A percentile compares a stretch with the other conserved stretches of the same genome.
Evolutionary conservation across 768 basidiomycete species (phyloP).

Genomic region (Crucibulum laeve): DNA sequence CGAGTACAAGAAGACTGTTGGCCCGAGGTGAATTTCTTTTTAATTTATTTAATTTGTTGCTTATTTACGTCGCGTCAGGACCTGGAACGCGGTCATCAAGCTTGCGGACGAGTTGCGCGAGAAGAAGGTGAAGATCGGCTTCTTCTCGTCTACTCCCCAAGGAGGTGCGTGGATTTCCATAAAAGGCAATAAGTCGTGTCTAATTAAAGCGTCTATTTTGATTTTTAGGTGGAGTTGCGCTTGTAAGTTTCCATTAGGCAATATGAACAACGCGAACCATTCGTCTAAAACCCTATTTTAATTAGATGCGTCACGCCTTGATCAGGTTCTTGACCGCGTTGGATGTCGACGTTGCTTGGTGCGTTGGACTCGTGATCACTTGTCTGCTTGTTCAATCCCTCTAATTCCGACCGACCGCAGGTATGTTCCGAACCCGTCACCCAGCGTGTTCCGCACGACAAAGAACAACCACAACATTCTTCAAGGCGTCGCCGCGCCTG

Average conservation of each 20-base stretch:
- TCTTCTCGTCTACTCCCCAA: slow-evolving; percentile 95
- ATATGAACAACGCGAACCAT: slow-evolving; percentile 7
- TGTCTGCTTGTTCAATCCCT: slow-evolving; percentile 9
- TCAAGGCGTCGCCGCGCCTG: slow-evolving; percentile 84
- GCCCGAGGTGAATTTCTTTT: slow-evolving; percentile 37
- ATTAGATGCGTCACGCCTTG: slow-evolving; percentile 88
- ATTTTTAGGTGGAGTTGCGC: slow-evolving; percentile 80
- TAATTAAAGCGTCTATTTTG: slow-evolving; percentile 12
- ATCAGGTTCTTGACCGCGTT: slow-evolving; percentile 78
- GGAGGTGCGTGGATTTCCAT: slow-evolving; percentile 52
- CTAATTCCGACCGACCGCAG: slow-evolving; percentile 24
- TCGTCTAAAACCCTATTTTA: slow-evolving; percentile 15
- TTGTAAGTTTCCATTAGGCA: slow-evolving; percentile 48
- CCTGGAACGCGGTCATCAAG: slow-evolving; percentile 80
- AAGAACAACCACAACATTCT: slow-evolving; percentile 96
- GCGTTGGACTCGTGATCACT: slow-evolving; percentile 24
- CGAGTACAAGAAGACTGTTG: slow-evolving; percentile 71
- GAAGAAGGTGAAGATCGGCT: slow-evolving; percentile 85
- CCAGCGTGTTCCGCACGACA: slow-evolving; percentile 87
- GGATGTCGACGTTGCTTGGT: slow-evolving; percentile 85
- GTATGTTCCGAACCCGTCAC: slow-evolving; percentile 88
- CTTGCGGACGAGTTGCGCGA: slow-evolving; percentile 82
- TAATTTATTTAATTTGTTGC: neutral
- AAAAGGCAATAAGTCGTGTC: slow-evolving; percentile 7
- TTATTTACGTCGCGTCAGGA: slow-evolving; percentile 27